phyloP scores from a whole-genome alignment of 208 protist genomes.

The Novymonas esmeraldas region DNA sequence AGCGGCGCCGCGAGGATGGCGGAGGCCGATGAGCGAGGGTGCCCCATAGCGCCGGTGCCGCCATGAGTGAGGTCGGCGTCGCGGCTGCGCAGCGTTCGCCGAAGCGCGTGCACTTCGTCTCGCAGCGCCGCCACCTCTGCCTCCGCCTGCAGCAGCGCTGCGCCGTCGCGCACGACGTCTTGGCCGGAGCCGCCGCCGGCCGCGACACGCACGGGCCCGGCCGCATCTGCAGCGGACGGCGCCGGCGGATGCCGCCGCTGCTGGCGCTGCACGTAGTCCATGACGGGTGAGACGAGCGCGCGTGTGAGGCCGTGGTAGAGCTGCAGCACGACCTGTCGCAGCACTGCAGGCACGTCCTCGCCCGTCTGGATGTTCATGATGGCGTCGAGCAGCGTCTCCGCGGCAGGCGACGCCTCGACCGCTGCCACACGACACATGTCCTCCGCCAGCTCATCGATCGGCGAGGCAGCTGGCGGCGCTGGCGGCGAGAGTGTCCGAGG shows the following conservation, averaged over 20 bases:
- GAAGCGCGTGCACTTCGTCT: slow-evolving; percentile 22
- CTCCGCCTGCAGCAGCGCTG: slow-evolving; percentile 1
- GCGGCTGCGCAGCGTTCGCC: slow-evolving; percentile 8
- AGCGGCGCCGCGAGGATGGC: not conserved
- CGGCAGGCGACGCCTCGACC: not conserved
- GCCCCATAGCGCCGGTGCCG: not conserved
- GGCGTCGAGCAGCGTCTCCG: slow-evolving; percentile 16
- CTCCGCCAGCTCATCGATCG: slow-evolving; percentile 7
- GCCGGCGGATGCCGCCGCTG: not conserved
- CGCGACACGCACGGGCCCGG: too few relatives aligned
- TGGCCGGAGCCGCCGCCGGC: not conserved
- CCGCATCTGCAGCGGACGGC: not conserved
- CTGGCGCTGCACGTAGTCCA: slow-evolving; percentile 14
- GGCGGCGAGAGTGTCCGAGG: too few relatives aligned
- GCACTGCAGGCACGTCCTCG: slow-evolving; percentile 16
- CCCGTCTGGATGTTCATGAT: slow-evolving; percentile 32
- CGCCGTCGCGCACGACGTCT: not conserved
- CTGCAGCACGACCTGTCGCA: slow-evolving; percentile 8
- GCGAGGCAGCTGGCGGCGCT: not conserved
- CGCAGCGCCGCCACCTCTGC: slow-evolving; percentile 19
- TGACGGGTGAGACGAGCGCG: slow-evolving; percentile 13
- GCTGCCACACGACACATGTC: slow-evolving; percentile 21
- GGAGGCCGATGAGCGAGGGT: not conserved
- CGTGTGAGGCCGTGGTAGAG: slow-evolving; percentile 20
- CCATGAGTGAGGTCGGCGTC: not conserved